Evolutionary conservation across 2,329 filamentous ascomycete species (phyloP).

Genomic region (Chrysoporthe puriensis): DNA sequence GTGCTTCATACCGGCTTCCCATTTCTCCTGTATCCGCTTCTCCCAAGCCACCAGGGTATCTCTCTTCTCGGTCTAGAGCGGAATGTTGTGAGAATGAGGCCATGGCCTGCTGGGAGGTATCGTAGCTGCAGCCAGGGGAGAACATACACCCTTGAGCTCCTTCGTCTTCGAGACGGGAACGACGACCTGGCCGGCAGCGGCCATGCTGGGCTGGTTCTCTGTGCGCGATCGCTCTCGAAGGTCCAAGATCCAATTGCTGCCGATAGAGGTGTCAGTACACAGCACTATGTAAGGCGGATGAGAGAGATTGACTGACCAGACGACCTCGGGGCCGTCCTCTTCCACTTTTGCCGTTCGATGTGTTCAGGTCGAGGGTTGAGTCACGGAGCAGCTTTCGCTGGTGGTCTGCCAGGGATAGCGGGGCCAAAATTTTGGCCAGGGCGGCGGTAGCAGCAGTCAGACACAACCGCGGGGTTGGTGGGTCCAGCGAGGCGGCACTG

Average conservation of each 20-base stretch:
- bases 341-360: neutral
- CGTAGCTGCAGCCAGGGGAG: conserved; percentile 1
- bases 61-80: conserved; percentile 76
- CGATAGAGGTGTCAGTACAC: neutral
- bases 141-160: conserved; percentile 60
- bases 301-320: neutral
- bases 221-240: conserved; percentile 3
- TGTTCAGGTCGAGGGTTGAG: conserved; percentile 21
- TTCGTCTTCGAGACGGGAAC: conserved; percentile 62
- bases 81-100: conserved; percentile 28
- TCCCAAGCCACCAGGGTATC: conserved; percentile 81
- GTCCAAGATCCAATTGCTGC: neutral
- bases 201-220: conserved; percentile 42
- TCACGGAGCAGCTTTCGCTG: conserved; percentile 15
- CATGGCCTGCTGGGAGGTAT: neutral
- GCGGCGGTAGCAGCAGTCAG: conserved; percentile 1
- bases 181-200: conserved; percentile 55
- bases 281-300: too few species aligned
- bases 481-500: neutral
- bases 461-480: conserved; percentile 25
- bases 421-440: conserved; percentile 28
- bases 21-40: conserved; percentile 89
- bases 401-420: conserved; percentile 11
- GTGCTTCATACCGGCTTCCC: conserved; percentile 57
- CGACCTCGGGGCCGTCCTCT: conserved; percentile 10